phyloP scores from a whole-genome alignment of 805 yeast species.

The Starmerella sirachaensis region DNA sequence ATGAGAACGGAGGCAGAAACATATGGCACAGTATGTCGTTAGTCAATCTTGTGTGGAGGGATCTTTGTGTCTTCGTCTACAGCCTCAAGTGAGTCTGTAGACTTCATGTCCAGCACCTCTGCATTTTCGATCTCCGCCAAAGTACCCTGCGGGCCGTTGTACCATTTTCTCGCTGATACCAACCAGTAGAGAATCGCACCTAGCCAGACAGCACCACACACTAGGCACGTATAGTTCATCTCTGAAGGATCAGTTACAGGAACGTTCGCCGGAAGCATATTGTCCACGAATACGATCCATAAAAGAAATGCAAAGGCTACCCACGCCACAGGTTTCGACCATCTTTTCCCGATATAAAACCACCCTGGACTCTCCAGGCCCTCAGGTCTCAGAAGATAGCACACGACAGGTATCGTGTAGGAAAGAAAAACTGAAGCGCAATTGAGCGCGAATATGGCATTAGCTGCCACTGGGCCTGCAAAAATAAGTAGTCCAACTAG shows the following conservation, averaged over 20 bases:
- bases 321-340: conserved; percentile 37
- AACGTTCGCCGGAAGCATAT: conserved; percentile 48
- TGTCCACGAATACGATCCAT: conserved; percentile 40
- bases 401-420: conserved; percentile 49
- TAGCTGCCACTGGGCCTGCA: conserved; percentile 48
- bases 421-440: conserved; percentile 52
- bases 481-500: conserved; percentile 46
- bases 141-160: conserved; percentile 41
- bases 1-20: too few relatives aligned
- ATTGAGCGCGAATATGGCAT: conserved; percentile 52
- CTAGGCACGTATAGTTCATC: conserved; percentile 62
- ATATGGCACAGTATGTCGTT: too few relatives aligned
- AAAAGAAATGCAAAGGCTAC: conserved; percentile 39
- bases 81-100: too few relatives aligned
- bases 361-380: conserved; percentile 51
- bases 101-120: conserved; percentile 13
- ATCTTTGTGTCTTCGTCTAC: conserved; percentile 2
- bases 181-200: conserved; percentile 42
- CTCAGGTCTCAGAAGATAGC: conserved; percentile 38
- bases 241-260: conserved; percentile 25
- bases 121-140: conserved; percentile 8
- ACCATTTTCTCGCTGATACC: conserved; percentile 41
- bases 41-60: too few relatives aligned
- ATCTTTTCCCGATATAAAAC: conserved; percentile 44
- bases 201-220: conserved; percentile 49